Conservation (phyloP, 306 rosid species). For the Rosa rugosa region DNA sequence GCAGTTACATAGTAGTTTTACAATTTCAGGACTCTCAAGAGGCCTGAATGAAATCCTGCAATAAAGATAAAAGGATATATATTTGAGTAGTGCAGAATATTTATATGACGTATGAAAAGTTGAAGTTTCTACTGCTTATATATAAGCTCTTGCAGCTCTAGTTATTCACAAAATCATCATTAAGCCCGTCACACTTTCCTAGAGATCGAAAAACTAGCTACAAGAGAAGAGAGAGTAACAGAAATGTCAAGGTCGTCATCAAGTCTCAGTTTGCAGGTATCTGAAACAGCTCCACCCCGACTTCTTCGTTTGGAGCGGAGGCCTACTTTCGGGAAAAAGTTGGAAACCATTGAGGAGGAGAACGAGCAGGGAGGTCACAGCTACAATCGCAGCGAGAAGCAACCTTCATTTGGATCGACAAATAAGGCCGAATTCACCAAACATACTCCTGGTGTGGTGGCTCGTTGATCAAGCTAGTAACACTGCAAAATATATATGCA, state of each 20-base stretch:
- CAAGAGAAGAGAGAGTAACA: neutral
- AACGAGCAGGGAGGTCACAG: conserved; percentile 5
- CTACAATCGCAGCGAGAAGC: neutral
- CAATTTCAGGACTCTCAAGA: neutral
- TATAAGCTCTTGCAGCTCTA: neutral
- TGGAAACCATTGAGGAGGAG: conserved; percentile 24
- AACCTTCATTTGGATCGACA: conserved; percentile 1
- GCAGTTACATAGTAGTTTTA: neutral
- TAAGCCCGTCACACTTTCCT: neutral
- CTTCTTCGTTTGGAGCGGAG: neutral
- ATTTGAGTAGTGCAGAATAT: neutral
- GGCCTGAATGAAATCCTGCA: neutral
- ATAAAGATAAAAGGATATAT: neutral
- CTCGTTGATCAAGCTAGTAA: conserved; percentile 18
- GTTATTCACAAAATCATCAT: neutral
- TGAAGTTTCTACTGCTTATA: neutral
- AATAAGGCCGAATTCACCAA: neutral
- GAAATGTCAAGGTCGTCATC: conserved; percentile 13
- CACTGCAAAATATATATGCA: neutral
- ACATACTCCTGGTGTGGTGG: conserved; percentile 1
- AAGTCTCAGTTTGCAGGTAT: neutral
- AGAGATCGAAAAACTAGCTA: neutral
- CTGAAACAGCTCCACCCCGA: conserved; percentile 7
- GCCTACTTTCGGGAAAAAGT: conserved; percentile 13
- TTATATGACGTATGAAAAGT: neutral